Conservation (phyloP, 257 asterid species). For the Nicotiana sylvestris region DNA sequence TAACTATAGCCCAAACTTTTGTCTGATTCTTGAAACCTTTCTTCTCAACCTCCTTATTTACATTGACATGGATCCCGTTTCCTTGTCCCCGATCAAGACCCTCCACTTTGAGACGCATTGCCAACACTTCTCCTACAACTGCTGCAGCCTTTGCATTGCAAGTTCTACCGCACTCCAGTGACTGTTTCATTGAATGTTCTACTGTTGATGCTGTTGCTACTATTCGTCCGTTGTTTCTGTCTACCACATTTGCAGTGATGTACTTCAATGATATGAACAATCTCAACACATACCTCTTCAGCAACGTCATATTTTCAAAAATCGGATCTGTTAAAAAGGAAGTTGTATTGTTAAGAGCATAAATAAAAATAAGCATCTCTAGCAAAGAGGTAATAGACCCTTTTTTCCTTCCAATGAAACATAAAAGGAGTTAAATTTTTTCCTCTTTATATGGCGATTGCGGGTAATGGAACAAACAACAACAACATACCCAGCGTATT, state of each 20-base stretch:
- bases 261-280: constrained; percentile 77
- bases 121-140: constrained; percentile 83
- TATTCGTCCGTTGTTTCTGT: constrained; percentile 61
- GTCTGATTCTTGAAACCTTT: constrained; percentile 69
- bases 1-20: constrained; percentile 65
- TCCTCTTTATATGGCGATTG: background rate
- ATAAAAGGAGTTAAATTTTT: background rate
- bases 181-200: constrained; percentile 59
- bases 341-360: background rate
- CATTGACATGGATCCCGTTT: constrained; percentile 60
- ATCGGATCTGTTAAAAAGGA: constrained; percentile 6
- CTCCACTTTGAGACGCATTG: constrained; percentile 77
- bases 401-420: background rate
- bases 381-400: background rate
- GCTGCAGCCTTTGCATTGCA: constrained; percentile 90
- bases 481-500: no score
- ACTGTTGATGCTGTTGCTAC: constrained; percentile 74
- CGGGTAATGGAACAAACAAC: background rate
- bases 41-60: constrained; percentile 72
- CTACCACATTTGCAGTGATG: constrained; percentile 79
- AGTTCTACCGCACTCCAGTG: constrained; percentile 72
- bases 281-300: constrained; percentile 72
- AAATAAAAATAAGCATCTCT: background rate
- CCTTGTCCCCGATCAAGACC: constrained; percentile 84
- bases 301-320: constrained; percentile 40